Percentiles rank a stretch among this genome's conserved stretches.
phyloP scores from a whole-genome alignment of 2,329 filamentous ascomycete species.

The Curvularia lunata region DNA sequence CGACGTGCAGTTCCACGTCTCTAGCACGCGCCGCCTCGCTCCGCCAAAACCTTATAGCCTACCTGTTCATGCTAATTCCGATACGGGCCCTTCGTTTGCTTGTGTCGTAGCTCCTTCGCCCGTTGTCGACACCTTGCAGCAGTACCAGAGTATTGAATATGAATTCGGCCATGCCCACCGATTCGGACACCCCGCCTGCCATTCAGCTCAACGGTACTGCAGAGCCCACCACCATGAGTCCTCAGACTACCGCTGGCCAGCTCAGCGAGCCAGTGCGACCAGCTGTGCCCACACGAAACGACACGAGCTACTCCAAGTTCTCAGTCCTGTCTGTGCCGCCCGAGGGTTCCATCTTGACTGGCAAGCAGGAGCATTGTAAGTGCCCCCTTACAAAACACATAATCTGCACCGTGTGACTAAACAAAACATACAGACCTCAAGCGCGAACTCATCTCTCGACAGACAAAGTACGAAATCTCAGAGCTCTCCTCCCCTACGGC shows the following conservation, averaged over 20 bases:
- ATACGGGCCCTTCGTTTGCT: slow-evolving; percentile 8
- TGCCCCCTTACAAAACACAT: slow-evolving; percentile 7
- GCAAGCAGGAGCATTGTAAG: slow-evolving; percentile 97
- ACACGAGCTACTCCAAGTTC: slow-evolving; percentile 46
- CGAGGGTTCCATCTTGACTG: slow-evolving; percentile 73
- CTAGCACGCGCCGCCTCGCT: slow-evolving; percentile 37
- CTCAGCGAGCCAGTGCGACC: slow-evolving; percentile 34
- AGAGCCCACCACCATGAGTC: slow-evolving; percentile 42
- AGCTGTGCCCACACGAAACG: slow-evolving; percentile 25
- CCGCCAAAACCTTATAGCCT: slow-evolving; percentile 8
- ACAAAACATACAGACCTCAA: slow-evolving; percentile 74
- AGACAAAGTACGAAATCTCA: slow-evolving; percentile 87
- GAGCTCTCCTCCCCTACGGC: slow-evolving; percentile 96
- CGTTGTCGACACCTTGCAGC: neutral
- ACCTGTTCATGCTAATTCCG: slow-evolving; percentile 5
- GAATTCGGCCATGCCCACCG: slow-evolving; percentile 35
- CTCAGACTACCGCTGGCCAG: slow-evolving; percentile 27
- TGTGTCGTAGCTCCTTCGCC: slow-evolving; percentile 15
- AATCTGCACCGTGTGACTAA: slow-evolving; percentile 12
- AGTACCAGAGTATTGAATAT: slow-evolving; percentile 14
- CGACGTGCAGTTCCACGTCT: slow-evolving; percentile 26
- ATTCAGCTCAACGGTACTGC: slow-evolving; percentile 43
- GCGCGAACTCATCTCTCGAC: slow-evolving; percentile 87
- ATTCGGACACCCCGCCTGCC: slow-evolving; percentile 31
- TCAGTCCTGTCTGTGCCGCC: slow-evolving; percentile 57